Evolutionary conservation across 768 basidiomycete species (phyloP), one percentile per base, ranked within the genome.

Genomic region (Lactarius tabidus): DNA sequence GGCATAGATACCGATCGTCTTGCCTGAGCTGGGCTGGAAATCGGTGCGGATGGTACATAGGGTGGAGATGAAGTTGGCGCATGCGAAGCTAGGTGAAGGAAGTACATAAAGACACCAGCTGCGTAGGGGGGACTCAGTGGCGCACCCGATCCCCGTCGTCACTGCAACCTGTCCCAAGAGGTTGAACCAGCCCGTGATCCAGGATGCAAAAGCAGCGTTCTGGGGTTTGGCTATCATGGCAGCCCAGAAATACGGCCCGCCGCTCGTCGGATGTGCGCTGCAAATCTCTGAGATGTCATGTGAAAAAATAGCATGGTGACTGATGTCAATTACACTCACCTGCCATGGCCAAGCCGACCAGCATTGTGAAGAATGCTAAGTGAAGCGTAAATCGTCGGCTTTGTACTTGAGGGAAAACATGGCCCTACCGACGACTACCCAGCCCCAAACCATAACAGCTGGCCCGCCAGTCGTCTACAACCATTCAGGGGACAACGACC

Each of bases 221-320:
- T 81, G 69, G 1, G 82, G 83, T 60, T 77, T 77, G 1, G 87
- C 84, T 1, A 91, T 75, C 83, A 90, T 88, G 1, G 89, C 88
- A n/a, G 88, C 85, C 90, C 89, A 90, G 74, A 86, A 90, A 70
- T 90, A 90, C 0, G 90, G 89, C 0, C 89, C 89, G 7, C 89
- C 87, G 57, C 84, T 86, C 2, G 87, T 88, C 6, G 86, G 87
- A 76, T 85, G 87, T 2, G 87, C 85, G 67, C 86, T 88, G 65
- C 77, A 79, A 36, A 79, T 74, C 73, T 82, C 80, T 70, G 35
- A 29, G 58, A 20, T 12, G 35, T 66, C 52, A 70, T 8, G 58
- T 51, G 26, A 26, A 7, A n/a, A 26, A 6, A 15, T 2, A 26
- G 23, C 6, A 8, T 2, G 12, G 14, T 15, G 15, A 6, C 23